Percentiles rank a stretch among this genome's conserved stretches.
Evolutionary conservation across 345 rosid genomes (phyloP).

Genomic region (Carallia pectinifolia): DNA sequence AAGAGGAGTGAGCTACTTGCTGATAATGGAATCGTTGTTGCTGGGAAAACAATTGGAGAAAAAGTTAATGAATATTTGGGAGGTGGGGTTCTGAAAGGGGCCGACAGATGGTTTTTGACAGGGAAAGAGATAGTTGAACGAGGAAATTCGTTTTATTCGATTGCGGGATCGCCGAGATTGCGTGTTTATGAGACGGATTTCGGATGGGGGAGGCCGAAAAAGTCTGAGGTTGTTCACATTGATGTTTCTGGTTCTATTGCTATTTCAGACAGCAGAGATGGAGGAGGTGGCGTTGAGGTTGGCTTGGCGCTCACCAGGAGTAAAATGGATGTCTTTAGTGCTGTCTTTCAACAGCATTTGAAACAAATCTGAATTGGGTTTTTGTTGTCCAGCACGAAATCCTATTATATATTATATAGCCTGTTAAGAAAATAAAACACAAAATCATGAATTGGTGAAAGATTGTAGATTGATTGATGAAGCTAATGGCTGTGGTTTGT

Average conservation of each 20-base stretch:
- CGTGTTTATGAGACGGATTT: conserved; percentile 33
- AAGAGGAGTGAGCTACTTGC: conserved; percentile 26
- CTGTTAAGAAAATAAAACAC: too few relatives aligned
- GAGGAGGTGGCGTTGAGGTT: conserved; percentile 31
- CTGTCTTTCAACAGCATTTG: neutral
- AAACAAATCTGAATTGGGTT: neutral
- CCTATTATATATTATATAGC: too few relatives aligned
- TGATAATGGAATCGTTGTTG: conserved; percentile 27
- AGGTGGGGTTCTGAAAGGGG: conserved; percentile 20
- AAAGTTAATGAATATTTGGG: conserved; percentile 23
- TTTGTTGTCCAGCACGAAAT: too few relatives aligned
- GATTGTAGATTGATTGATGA: too few relatives aligned
- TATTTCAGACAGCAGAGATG: conserved; percentile 24
- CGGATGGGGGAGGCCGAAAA: conserved; percentile 44
- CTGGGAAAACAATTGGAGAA: conserved; percentile 31
- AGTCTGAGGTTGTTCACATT: conserved; percentile 24
- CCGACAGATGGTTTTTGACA: conserved; percentile 11
- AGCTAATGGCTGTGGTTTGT: too few relatives aligned
- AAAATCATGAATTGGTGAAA: too few relatives aligned
- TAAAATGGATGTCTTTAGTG: conserved; percentile 25
- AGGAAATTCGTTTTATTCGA: neutral
- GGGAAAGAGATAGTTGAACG: neutral
- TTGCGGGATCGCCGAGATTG: conserved; percentile 31
- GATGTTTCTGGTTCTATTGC: conserved; percentile 19
- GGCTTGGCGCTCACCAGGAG: conserved; percentile 23